Percentiles rank a stretch among this genome's conserved stretches.
Evolutionary conservation across 2,329 filamentous ascomycete genomes (phyloP).

Genomic region (Trichoderma sp.): DNA sequence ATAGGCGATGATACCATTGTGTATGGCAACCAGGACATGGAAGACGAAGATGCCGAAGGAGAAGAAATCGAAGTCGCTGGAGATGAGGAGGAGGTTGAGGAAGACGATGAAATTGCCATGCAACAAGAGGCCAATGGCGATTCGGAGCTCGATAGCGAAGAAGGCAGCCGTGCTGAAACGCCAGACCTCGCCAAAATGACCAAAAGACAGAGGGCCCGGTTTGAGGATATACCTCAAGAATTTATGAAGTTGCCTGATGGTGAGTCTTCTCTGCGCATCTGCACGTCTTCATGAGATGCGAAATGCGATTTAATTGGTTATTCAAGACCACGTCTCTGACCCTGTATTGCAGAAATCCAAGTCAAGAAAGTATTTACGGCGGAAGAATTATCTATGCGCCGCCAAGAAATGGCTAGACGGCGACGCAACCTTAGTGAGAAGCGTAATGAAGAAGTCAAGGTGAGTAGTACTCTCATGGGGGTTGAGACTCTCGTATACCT

Average conservation of each 20-base stretch:
- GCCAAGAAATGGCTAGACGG: constrained; percentile 60
- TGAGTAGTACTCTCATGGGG: constrained; percentile 27
- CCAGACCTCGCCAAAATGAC: constrained; percentile 60
- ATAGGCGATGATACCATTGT: constrained; percentile 38
- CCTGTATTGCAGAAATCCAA: constrained; percentile 53
- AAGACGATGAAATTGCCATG: constrained; percentile 38
- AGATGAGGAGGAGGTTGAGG: constrained; percentile 43
- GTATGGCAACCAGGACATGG: constrained; percentile 46
- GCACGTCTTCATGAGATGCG: background rate
- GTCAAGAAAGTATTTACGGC: constrained; percentile 61
- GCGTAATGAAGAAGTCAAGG: constrained; percentile 63
- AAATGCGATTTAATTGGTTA: background rate
- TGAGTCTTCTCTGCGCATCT: constrained; percentile 30
- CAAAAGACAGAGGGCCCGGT: constrained; percentile 57
- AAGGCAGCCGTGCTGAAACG: constrained; percentile 47
- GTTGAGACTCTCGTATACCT: background rate
- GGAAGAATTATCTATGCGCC: constrained; percentile 60
- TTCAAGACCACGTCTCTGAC: background rate
- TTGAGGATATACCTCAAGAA: constrained; percentile 53
- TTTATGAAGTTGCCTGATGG: constrained; percentile 61
- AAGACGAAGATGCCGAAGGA: constrained; percentile 48
- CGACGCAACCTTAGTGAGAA: constrained; percentile 63
- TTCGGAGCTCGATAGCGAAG: constrained; percentile 28
- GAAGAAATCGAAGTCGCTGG: constrained; percentile 43
- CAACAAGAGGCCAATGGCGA: constrained; percentile 25